Conservation (phyloP, 306 rosid genomes). For the Vigna trinervia region DNA sequence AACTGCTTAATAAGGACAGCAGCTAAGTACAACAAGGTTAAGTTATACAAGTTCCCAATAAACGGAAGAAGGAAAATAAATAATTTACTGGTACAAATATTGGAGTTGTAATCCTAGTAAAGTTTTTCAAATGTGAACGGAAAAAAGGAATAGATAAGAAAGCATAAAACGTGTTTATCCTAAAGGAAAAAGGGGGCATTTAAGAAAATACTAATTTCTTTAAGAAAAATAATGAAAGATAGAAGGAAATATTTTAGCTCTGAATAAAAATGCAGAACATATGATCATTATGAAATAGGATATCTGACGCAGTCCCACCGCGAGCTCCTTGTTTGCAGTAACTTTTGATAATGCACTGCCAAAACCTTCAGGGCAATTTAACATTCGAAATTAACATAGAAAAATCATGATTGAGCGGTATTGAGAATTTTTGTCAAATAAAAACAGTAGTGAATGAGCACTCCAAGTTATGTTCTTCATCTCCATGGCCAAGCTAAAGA, state of each 20-base stretch:
- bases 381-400: constrained; percentile 36
- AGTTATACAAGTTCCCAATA: constrained; percentile 53
- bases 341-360: constrained; percentile 90
- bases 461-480: not conserved
- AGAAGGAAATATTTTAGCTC: constrained; percentile 19
- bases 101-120: constrained; percentile 26
- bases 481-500: constrained; percentile 17
- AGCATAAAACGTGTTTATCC: constrained; percentile 18
- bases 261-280: constrained; percentile 34
- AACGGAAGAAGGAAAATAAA: constrained; percentile 34
- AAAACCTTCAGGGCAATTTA: constrained; percentile 68
- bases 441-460: not conserved
- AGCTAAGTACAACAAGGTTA: constrained; percentile 86
- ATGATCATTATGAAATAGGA: constrained; percentile 56
- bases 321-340: constrained; percentile 78
- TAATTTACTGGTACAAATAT: constrained; percentile 15
- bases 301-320: constrained; percentile 89
- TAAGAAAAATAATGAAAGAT: constrained; percentile 8
- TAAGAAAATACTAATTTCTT: constrained; percentile 8
- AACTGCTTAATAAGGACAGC: constrained; percentile 96
- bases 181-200: not conserved
- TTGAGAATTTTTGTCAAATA: not conserved
- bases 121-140: constrained; percentile 3
- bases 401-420: not conserved
- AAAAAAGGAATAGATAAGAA: constrained; percentile 29